Conservation (phyloP, 2,329 filamentous ascomycete species). For the Neofusicoccum kwambonambiense region DNA sequence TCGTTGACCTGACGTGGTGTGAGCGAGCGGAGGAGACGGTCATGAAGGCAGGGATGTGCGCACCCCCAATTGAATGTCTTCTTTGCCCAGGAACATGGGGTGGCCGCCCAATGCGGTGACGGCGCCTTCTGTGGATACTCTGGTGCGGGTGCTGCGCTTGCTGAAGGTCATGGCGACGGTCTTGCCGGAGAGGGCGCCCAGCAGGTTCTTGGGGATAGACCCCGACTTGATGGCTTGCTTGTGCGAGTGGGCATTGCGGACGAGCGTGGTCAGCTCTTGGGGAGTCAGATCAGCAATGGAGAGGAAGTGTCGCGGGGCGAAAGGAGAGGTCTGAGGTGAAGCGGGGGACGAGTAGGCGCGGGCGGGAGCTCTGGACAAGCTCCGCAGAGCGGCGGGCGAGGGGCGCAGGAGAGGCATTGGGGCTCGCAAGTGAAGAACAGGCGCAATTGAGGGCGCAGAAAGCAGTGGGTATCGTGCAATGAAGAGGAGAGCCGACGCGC, state of each 20-base stretch:
- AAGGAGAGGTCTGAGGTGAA: conserved; percentile 51
- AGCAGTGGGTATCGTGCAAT: conserved; percentile 20
- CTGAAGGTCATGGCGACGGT: conserved; percentile 95
- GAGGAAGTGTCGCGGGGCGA: conserved; percentile 79
- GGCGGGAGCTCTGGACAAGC: conserved; percentile 30
- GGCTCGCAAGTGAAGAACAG: not conserved
- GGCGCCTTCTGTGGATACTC: conserved; percentile 89
- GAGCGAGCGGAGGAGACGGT: conserved; percentile 1
- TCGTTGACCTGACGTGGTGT: conserved; percentile 72
- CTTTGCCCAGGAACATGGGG: conserved; percentile 93
- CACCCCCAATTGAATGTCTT: conserved; percentile 93
- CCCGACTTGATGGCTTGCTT: conserved; percentile 76
- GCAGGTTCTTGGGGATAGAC: conserved; percentile 58
- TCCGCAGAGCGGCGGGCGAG: conserved; percentile 29
- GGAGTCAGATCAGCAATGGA: conserved; percentile 84
- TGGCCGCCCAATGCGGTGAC: conserved; percentile 86
- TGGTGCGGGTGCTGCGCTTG: conserved; percentile 91
- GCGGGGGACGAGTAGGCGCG: conserved; percentile 34
- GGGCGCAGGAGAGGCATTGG: conserved; percentile 35
- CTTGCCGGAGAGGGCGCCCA: conserved; percentile 66
- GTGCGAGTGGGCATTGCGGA: conserved; percentile 75
- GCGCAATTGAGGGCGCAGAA: not conserved
- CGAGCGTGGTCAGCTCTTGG: conserved; percentile 74
- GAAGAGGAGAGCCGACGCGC: not conserved
- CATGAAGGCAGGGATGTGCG: conserved; percentile 27